A percentile compares a stretch with the other conserved stretches of the same genome.
Evolutionary conservation across 148 eudicot genomes (phyloP).

Genomic region (Beta vulgaris): DNA sequence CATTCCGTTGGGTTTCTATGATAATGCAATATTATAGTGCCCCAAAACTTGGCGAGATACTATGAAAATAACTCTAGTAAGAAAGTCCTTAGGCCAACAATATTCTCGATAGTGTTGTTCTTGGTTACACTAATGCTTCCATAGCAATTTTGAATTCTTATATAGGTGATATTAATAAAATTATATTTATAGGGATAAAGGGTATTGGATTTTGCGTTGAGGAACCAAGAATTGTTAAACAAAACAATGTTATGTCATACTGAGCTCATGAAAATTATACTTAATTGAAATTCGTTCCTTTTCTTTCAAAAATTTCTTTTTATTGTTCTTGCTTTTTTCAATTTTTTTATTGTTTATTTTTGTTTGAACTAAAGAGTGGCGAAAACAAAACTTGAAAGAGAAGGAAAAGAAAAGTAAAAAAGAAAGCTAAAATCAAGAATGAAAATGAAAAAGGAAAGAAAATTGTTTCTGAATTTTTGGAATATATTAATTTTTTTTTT

Average conservation of each 20-base stretch:
- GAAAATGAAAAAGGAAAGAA: too few species aligned
- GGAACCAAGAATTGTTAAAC: slow-evolving; percentile 90
- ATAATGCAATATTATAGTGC: slow-evolving; percentile 79
- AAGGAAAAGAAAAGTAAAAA: too few species aligned
- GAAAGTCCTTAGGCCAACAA: slow-evolving; percentile 87
- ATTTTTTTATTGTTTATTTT: too few species aligned
- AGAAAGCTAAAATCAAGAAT: too few species aligned
- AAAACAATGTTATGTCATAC: slow-evolving; percentile 93
- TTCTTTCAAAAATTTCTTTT: too few species aligned
- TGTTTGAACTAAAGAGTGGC: too few species aligned
- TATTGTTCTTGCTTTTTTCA: too few species aligned
- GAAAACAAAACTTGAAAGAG: too few species aligned
- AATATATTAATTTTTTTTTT: too few species aligned
- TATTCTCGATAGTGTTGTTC: slow-evolving; percentile 76
- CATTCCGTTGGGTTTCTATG: background rate
- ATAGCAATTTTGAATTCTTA: background rate
- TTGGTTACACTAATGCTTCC: background rate
- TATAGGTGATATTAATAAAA: background rate
- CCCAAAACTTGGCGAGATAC: slow-evolving; percentile 93
- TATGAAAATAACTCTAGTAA: slow-evolving; percentile 78
- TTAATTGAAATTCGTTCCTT: slow-evolving; percentile 35
- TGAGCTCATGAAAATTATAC: slow-evolving; percentile 83
- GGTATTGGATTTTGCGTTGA: slow-evolving; percentile 85
- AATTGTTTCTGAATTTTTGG: too few species aligned
- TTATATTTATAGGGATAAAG: slow-evolving; percentile 70